phyloP scores from a whole-genome alignment of 192 early-diverging fungal species.

The Coemansia sp. region DNA sequence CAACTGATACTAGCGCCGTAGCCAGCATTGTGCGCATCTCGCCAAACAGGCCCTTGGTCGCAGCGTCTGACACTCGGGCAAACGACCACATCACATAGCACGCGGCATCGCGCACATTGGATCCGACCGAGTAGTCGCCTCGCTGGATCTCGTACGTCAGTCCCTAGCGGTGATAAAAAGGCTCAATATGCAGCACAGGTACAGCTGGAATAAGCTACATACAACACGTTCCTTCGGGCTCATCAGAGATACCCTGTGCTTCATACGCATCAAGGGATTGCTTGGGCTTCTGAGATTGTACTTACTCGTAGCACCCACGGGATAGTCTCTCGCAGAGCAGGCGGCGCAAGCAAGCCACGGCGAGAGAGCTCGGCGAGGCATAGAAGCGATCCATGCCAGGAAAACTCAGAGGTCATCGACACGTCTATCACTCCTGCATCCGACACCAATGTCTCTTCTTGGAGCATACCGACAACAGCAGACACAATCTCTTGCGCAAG shows the following conservation, averaged over 20 bases:
- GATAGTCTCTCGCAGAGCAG: conserved; percentile 68
- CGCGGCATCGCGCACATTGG: conserved; percentile 93
- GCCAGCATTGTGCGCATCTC: conserved; percentile 70
- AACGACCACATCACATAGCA: conserved; percentile 99
- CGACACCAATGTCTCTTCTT: conserved; percentile 71
- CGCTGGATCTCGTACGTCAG: conserved; percentile 88
- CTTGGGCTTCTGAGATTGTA: background rate
- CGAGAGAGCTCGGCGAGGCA: conserved; percentile 92
- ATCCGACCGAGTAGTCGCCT: conserved; percentile 89
- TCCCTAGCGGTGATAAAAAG: conserved; percentile 61
- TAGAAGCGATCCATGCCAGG: conserved; percentile 95
- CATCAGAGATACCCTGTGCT: no score
- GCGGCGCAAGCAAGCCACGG: conserved; percentile 79
- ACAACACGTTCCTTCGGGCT: conserved; percentile 4
- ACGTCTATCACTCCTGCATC: conserved; percentile 64
- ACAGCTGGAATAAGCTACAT: background rate
- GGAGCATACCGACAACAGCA: conserved; percentile 77
- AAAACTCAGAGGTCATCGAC: conserved; percentile 78
- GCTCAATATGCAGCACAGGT: background rate
- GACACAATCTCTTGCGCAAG: conserved; percentile 84
- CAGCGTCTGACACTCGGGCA: conserved; percentile 83
- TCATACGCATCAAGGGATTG: no score
- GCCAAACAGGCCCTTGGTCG: conserved; percentile 57
- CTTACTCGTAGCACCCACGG: conserved; percentile 77
- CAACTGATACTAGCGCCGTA: conserved; percentile 74